Percentiles rank a stretch among this genome's conserved stretches.
phyloP scores from a whole-genome alignment of 164 flowering plant species.

The Warburgia ugandensis region DNA sequence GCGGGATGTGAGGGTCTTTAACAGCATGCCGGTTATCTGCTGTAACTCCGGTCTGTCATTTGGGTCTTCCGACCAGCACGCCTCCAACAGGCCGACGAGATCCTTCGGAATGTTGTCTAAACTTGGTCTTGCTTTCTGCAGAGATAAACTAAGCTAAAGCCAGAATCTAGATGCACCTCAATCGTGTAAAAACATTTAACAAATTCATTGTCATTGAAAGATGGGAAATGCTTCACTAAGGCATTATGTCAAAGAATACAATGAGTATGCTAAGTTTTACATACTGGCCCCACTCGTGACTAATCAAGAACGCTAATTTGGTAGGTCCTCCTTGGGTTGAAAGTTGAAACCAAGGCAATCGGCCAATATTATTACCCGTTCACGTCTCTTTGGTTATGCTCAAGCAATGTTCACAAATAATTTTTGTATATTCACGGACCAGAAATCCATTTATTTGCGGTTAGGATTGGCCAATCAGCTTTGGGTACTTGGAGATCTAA shows the following conservation, averaged over 20 bases:
- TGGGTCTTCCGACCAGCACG: constrained; percentile 73
- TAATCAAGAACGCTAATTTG: background rate
- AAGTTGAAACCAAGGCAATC: too few relatives aligned
- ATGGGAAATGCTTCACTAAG: background rate
- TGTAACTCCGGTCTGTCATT: constrained; percentile 46
- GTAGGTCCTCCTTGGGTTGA: too few relatives aligned
- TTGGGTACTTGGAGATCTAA: too few relatives aligned
- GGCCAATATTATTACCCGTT: too few relatives aligned
- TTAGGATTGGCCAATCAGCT: too few relatives aligned
- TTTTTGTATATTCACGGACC: too few relatives aligned
- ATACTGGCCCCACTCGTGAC: background rate
- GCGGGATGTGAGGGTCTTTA: constrained; percentile 12
- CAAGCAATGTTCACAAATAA: too few relatives aligned
- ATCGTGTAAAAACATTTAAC: background rate
- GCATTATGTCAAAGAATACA: background rate
- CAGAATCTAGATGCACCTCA: background rate
- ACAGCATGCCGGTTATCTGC: constrained; percentile 27
- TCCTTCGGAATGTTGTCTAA: constrained; percentile 39
- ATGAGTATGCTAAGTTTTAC: background rate
- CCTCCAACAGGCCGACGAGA: constrained; percentile 33
- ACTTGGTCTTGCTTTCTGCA: constrained; percentile 53
- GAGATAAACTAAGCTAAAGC: background rate
- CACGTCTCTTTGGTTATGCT: too few relatives aligned
- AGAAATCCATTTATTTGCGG: too few relatives aligned
- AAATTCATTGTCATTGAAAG: background rate